These are phyloP conservation scores for Dispira simplex DNA, from an alignment of 192 early-diverging fungal genomes.

Conservation along the genomic window DNA sequence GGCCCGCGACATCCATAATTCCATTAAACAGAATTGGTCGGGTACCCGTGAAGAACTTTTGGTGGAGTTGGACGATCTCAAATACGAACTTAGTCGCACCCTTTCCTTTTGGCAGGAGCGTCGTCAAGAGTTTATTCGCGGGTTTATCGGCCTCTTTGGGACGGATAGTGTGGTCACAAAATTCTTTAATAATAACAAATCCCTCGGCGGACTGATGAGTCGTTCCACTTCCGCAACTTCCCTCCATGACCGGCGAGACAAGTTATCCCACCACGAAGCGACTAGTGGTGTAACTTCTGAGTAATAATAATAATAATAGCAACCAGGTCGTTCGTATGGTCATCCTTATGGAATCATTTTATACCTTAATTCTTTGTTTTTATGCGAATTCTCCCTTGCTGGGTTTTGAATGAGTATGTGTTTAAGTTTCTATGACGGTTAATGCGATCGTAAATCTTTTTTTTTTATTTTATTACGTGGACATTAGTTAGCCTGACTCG, in stretches of 20 bases:
- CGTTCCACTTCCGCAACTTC: not conserved
- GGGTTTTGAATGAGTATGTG: too few relatives aligned
- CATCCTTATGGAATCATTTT: too few relatives aligned
- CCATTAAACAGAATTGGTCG: slow-evolving; percentile 48
- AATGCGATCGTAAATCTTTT: too few relatives aligned
- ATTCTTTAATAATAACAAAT: slow-evolving; percentile 17
- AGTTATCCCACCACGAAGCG: not conserved
- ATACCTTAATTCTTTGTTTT: too few relatives aligned
- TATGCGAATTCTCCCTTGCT: too few relatives aligned
- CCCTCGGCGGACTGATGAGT: not conserved
- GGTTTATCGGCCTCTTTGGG: slow-evolving; percentile 50
- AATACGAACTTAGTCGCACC: slow-evolving; percentile 43
- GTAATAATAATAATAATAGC: too few relatives aligned
- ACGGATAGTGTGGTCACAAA: slow-evolving; percentile 38
- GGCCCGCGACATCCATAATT: slow-evolving; percentile 46
- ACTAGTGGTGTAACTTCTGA: not conserved
- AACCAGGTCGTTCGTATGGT: too few relatives aligned
- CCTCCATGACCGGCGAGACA: not conserved
- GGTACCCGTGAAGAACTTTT: slow-evolving; percentile 46
- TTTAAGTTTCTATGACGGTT: too few relatives aligned
- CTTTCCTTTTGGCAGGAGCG: slow-evolving; percentile 54
- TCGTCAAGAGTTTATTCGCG: slow-evolving; percentile 59
- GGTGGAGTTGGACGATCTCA: slow-evolving; percentile 42
- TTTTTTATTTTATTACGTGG: too few relatives aligned
- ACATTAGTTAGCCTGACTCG: too few relatives aligned